Evolutionary conservation across 2,329 filamentous ascomycete genomes (phyloP).

Genomic region (Lecanicillium sp.): DNA sequence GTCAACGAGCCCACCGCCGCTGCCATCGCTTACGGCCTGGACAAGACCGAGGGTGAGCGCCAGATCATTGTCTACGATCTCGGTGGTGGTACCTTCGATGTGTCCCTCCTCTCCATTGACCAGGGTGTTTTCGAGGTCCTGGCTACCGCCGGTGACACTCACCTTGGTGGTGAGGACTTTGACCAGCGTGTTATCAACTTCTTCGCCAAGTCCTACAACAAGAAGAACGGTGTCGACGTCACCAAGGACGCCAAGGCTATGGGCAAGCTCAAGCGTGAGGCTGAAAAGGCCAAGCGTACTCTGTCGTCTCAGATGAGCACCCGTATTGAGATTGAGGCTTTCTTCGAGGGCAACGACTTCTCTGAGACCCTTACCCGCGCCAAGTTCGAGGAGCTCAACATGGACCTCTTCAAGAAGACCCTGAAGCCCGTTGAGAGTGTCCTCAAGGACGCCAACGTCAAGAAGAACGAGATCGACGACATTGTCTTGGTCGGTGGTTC

Average conservation of each 20-base stretch:
- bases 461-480: constrained; percentile 91
- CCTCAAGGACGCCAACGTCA: constrained; percentile 94
- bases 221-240: constrained; percentile 89
- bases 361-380: constrained; percentile 96
- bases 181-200: constrained; percentile 95
- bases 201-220: constrained; percentile 97
- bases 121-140: constrained; percentile 90
- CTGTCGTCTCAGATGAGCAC: constrained; percentile 91
- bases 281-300: constrained; percentile 98
- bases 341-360: constrained; percentile 96
- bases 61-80: constrained; percentile 93
- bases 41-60: constrained; percentile 76
- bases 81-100: constrained; percentile 91
- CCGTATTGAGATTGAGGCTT: constrained; percentile 92
- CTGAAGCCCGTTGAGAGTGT: constrained; percentile 98
- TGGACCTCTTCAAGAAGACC: constrained; percentile 98
- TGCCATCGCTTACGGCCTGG: constrained; percentile 88
- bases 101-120: constrained; percentile 85
- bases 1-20: constrained; percentile 96
- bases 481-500: constrained; percentile 98
- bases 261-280: constrained; percentile 99
- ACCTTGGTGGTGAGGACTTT: constrained; percentile 97
- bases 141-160: constrained; percentile 92
- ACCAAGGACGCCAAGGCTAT: constrained; percentile 95
- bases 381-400: constrained; percentile 99